Evolutionary conservation across 108 stramenopile genomes (phyloP), one percentile per base, ranked within the genome.

Genomic region (Nitzschia sp.): DNA sequence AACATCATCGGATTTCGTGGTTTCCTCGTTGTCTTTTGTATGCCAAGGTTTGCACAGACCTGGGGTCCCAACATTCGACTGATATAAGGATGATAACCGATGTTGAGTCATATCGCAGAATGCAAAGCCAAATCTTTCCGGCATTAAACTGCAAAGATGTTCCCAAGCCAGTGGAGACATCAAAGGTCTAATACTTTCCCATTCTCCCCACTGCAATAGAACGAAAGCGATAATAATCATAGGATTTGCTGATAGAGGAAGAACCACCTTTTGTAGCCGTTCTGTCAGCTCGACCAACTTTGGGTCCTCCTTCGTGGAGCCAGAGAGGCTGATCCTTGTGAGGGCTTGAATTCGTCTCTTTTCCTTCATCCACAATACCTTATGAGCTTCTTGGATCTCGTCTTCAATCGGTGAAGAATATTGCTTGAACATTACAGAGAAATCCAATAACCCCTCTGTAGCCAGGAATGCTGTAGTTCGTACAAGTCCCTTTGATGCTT

Each of bases 391-490:
- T 26, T 72, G 66, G 5, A 77, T 54, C n/a, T 80, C 66, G 33
- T 68, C 59, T 26, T 72, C 36, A 16, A 68, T 29, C 15, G 74
- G 44, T 1, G 29, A 27, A n/a, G 19, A 54, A 35, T 45, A 76
- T 34, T 64, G 31, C 8, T 64, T 21, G 19, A 64, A 25, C 22
- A 80, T 44, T 3, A 53, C 15, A 17, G 31, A 3, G n/a, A 86
- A 26, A 52, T 85, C 74, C 45, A 96, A 25, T 13, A 87, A 22
- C 36, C 61, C 68, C 29, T 79, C 70, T 2, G 48, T 38, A 13
- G 57, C 76, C 52, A 93, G 69, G 31, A 83, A 70, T 6, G 86
- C 88, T 32, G 81, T 75, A 5, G 74, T 77, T 26, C 38, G 19
- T 19, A 68, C 28, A 13, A 62, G 32, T 4, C 9, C 58, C 19